Evolutionary conservation across 2,329 filamentous ascomycete species (phyloP).

Genomic region (Fusarium xyrophilum): DNA sequence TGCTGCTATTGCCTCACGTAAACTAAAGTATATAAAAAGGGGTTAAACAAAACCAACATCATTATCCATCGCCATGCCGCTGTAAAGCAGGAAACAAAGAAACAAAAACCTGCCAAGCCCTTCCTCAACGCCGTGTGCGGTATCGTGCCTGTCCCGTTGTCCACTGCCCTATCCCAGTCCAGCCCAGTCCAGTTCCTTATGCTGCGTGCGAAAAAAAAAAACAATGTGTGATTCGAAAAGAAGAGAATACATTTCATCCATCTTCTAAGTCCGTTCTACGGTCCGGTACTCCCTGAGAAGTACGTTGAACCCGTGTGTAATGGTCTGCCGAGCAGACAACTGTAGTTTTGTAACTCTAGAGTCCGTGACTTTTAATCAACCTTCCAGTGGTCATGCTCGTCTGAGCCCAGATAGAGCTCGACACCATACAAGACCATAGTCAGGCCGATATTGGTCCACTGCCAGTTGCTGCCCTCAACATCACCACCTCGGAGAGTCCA

Average conservation of each 20-base stretch:
- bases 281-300: conserved; percentile 4
- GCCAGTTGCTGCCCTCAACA: conserved; percentile 81
- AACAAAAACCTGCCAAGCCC: conserved; percentile 36
- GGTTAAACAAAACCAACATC: conserved; percentile 32
- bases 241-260: conserved; percentile 6
- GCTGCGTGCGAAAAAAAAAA: conserved; percentile 22
- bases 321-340: background rate
- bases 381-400: conserved; percentile 94
- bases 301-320: conserved; percentile 10
- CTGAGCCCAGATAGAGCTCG: conserved; percentile 85
- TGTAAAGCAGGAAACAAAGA: conserved; percentile 30
- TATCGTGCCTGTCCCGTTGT: conserved; percentile 33
- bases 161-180: conserved; percentile 31
- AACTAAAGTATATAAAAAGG: conserved; percentile 28
- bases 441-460: conserved; percentile 89
- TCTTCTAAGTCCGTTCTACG: conserved; percentile 12
- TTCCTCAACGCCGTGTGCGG: conserved; percentile 44
- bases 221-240: conserved; percentile 25
- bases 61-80: conserved; percentile 47
- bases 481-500: conserved; percentile 88
- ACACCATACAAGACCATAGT: conserved; percentile 91
- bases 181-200: conserved; percentile 35
- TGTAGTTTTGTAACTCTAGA: background rate
- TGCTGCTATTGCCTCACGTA: conserved; percentile 5
- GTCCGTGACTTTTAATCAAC: conserved; percentile 68